Evolutionary conservation across 192 early-diverging fungal species (phyloP), one percentile per base, ranked within the genome.

Genomic region (Linnemannia zychae): DNA sequence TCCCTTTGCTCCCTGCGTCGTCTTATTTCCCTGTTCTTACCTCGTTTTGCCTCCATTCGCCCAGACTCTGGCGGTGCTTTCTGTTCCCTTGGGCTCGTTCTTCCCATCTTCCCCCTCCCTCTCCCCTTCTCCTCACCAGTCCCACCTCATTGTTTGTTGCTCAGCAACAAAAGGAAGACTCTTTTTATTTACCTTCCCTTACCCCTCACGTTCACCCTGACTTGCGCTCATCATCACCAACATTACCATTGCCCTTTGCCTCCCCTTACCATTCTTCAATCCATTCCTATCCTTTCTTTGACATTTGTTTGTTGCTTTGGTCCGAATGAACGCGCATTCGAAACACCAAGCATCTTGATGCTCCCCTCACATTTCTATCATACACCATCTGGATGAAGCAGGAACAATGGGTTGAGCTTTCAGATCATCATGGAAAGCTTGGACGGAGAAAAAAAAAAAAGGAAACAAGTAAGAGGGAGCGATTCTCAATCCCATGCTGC

Each of bases 401-500:
- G 12, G 57, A 63, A 63, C 57, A 31, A 31, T 63, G 57, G 57
- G 31, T 24, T 63, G 57, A 31, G 57, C 57, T 24, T 60, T 60
- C 57, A 60, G 37, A 50, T 34, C n/a, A 65, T 52, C 22, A 65
- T 11, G 40, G 38, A 71, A 28, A 28, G 63, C 65, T 69, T 69
- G 67, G 20, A 77, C 31, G 44, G 46, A 65, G 66, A 67, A 31
- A 57, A n/a, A n/a, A n/a, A n/a, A n/a, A n/a, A n/a, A n/a, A n/a
- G n/a, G n/a, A n/a, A n/a, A n/a, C n/a, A n/a, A n/a, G n/a, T n/a
- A n/a, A 65, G 44, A 72, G 37, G 69, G 65, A 71, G 60, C 70
- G 77, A 72, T 72, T 72, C 57, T 79, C 71, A 57, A 79, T 65
- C 53, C 73, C 77, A 72, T 78, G 76, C 57, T 63, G 57, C 76